These are phyloP conservation scores for Globisporangium paroecandrum DNA, from an alignment of 352 stramenopile species.

Conservation along the genomic window DNA sequence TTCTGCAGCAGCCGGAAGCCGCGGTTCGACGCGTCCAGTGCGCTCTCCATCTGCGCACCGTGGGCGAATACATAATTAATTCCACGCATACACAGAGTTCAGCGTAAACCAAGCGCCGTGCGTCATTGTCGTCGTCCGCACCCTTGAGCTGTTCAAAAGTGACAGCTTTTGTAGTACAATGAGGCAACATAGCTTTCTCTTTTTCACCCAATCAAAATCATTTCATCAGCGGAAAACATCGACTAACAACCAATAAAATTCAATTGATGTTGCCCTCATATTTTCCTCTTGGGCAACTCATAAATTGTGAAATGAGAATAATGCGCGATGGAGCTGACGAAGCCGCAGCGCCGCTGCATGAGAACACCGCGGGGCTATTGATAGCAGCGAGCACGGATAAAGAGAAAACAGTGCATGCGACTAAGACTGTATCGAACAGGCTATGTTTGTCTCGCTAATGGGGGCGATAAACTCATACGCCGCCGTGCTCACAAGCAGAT, in stretches of 20 bases:
- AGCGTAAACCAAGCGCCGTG: background rate
- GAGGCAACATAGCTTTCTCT: background rate
- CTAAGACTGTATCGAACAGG: too few relatives aligned
- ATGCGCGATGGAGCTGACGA: background rate
- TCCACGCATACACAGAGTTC: background rate
- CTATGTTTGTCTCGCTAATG: too few relatives aligned
- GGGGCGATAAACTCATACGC: background rate
- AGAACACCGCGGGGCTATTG: background rate
- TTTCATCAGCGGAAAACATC: too few relatives aligned
- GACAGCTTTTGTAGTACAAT: background rate
- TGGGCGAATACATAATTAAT: background rate
- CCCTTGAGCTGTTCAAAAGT: background rate
- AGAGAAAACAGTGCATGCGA: too few relatives aligned
- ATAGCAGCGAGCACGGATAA: too few relatives aligned
- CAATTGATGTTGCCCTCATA: background rate
- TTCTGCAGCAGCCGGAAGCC: constrained; percentile 56
- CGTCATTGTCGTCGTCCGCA: background rate
- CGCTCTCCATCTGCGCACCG: constrained; percentile 9
- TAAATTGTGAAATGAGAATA: background rate
- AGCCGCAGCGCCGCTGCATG: background rate
- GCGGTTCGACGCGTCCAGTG: constrained; percentile 46
- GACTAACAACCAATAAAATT: background rate
- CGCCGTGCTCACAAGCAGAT: too few relatives aligned
- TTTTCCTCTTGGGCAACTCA: too few relatives aligned
- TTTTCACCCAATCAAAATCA: background rate